Conservation (phyloP, 2,329 filamentous ascomycete genomes). For the Curvularia hawaiiensis region DNA sequence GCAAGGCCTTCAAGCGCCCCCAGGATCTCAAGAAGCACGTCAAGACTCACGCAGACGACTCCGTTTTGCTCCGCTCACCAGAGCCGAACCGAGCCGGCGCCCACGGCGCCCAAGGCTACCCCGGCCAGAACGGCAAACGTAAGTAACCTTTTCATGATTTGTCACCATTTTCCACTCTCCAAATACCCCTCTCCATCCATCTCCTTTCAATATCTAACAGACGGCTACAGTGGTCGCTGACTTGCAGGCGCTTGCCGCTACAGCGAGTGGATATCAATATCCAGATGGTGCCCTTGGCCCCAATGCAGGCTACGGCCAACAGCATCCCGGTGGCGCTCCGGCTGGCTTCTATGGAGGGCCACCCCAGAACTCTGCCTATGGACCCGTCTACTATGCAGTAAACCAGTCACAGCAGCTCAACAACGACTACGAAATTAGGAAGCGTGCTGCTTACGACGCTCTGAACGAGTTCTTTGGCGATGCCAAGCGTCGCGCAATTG, state of each 20-base stretch:
- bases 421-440: constrained; percentile 74
- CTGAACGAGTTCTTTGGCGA: constrained; percentile 94
- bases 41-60: constrained; percentile 98
- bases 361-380: constrained; percentile 62
- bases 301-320: constrained; percentile 51
- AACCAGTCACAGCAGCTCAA: constrained; percentile 69
- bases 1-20: constrained; percentile 98
- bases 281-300: constrained; percentile 48
- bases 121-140: constrained; percentile 48
- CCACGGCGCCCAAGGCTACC: constrained; percentile 44
- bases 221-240: constrained; percentile 50
- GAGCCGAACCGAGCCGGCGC: constrained; percentile 59
- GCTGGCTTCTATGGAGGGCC: constrained; percentile 60
- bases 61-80: constrained; percentile 71
- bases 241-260: constrained; percentile 56
- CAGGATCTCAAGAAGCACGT: constrained; percentile 99
- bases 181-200: constrained; percentile 9
- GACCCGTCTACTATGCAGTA: constrained; percentile 78
- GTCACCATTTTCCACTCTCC: neutral
- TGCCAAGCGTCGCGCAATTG: constrained; percentile 88
- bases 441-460: constrained; percentile 80
- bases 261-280: constrained; percentile 56
- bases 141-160: constrained; percentile 30
- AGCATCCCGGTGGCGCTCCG: constrained; percentile 57
- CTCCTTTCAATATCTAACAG: constrained; percentile 43